phyloP scores from a whole-genome alignment of 1,139 yeast species.

The Yamadazyma pseudoaaseri region DNA sequence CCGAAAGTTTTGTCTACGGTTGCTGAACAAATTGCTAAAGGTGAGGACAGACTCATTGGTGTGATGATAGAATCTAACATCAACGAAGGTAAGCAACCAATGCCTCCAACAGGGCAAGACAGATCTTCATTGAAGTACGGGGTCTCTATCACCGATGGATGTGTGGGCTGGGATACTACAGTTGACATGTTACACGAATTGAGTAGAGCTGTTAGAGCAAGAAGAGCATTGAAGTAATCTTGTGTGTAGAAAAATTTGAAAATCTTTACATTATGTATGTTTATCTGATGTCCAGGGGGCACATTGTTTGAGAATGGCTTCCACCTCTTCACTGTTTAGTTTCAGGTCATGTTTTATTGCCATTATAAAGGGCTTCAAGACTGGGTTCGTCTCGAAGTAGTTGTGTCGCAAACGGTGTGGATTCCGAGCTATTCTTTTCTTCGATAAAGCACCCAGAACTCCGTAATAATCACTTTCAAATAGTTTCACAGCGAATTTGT shows the following conservation, averaged over 20 bases:
- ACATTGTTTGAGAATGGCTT: slow-evolving; percentile 7
- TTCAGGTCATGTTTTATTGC: slow-evolving; percentile 14
- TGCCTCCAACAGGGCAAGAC: slow-evolving; percentile 59
- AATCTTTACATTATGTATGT: background rate
- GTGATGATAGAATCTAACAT: slow-evolving; percentile 96
- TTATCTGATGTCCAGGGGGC: slow-evolving; percentile 1
- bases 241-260: too few relatives aligned
- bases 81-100: slow-evolving; percentile 87
- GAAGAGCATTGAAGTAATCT: slow-evolving; percentile 51
- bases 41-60: slow-evolving; percentile 81
- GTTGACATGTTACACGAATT: slow-evolving; percentile 74
- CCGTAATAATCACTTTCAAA: slow-evolving; percentile 68
- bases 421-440: slow-evolving; percentile 53
- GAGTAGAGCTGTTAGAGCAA: slow-evolving; percentile 75
- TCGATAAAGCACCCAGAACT: slow-evolving; percentile 32
- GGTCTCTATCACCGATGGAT: slow-evolving; percentile 94
- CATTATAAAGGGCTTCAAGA: slow-evolving; percentile 20
- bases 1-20: slow-evolving; percentile 81
- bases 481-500: slow-evolving; percentile 51
- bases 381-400: slow-evolving; percentile 33
- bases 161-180: slow-evolving; percentile 92
- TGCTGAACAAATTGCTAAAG: slow-evolving; percentile 76
- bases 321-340: slow-evolving; percentile 17
- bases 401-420: slow-evolving; percentile 54
- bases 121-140: slow-evolving; percentile 83